These are phyloP conservation scores for Pythium biforme DNA, from an alignment of 352 stramenopile genomes.

Conservation along the genomic window DNA sequence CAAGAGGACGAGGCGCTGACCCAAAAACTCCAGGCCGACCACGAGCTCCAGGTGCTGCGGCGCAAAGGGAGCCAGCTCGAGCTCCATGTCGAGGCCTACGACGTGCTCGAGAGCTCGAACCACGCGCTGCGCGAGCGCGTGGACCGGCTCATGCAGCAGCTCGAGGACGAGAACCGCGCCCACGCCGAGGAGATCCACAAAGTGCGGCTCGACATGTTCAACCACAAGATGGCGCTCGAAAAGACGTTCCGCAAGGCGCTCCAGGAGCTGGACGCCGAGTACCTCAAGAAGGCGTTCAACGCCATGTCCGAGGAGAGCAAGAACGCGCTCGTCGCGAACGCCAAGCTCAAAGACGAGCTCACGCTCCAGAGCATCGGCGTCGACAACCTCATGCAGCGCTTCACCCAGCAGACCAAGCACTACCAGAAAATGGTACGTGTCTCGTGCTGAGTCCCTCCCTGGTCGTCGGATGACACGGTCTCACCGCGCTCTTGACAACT, in stretches of 20 bases:
- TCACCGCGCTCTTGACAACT: background rate
- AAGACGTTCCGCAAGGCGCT: slow-evolving; percentile 79
- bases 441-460: background rate
- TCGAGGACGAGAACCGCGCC: slow-evolving; percentile 58
- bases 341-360: slow-evolving; percentile 79
- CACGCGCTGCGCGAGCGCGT: slow-evolving; percentile 49
- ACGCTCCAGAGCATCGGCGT: slow-evolving; percentile 77
- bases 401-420: slow-evolving; percentile 62
- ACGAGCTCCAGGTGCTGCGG: slow-evolving; percentile 62
- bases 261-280: slow-evolving; percentile 74
- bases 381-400: slow-evolving; percentile 79
- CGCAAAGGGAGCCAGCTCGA: slow-evolving; percentile 55
- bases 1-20: slow-evolving; percentile 62
- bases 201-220: slow-evolving; percentile 80
- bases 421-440: slow-evolving; percentile 56
- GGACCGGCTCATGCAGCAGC: slow-evolving; percentile 61
- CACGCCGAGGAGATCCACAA: slow-evolving; percentile 78
- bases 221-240: slow-evolving; percentile 83
- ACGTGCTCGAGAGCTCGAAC: slow-evolving; percentile 64
- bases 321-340: slow-evolving; percentile 77
- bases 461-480: background rate
- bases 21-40: slow-evolving; percentile 52
- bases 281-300: slow-evolving; percentile 81
- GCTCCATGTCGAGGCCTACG: slow-evolving; percentile 71
- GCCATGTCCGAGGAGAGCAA: slow-evolving; percentile 85